phyloP scores from a whole-genome alignment of 2,329 filamentous ascomycete genomes.

The Pestalotiopsis sp. region DNA sequence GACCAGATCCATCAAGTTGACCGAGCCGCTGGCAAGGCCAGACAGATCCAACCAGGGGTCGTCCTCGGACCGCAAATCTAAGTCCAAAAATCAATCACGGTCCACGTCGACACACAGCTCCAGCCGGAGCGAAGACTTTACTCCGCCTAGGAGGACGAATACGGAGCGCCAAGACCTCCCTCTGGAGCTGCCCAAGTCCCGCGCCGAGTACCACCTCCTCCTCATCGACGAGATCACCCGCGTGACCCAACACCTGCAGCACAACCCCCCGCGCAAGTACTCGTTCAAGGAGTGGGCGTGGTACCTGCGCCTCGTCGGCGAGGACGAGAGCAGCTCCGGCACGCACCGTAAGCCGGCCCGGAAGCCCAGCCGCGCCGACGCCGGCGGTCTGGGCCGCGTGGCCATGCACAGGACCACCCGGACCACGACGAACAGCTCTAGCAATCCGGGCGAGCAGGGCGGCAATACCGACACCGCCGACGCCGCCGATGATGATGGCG shows the following conservation, averaged over 20 bases:
- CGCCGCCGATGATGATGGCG: background rate
- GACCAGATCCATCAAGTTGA: constrained; percentile 19
- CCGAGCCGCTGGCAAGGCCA: background rate
- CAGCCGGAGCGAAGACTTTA: background rate
- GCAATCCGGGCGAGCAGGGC: constrained; percentile 4
- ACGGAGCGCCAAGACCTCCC: constrained; percentile 38
- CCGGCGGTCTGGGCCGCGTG: background rate
- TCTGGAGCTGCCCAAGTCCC: constrained; percentile 39
- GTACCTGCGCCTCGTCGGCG: constrained; percentile 77
- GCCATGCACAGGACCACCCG: background rate
- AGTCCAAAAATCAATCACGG: background rate
- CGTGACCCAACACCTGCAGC: constrained; percentile 65
- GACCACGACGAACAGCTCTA: background rate
- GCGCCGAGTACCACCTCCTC: constrained; percentile 60
- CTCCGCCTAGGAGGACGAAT: background rate
- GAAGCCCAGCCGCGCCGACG: constrained; percentile 12
- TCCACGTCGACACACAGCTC: background rate
- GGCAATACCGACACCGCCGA: constrained; percentile 13
- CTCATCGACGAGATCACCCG: constrained; percentile 73
- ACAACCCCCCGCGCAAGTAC: constrained; percentile 65
- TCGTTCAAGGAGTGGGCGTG: constrained; percentile 85
- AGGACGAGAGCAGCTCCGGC: constrained; percentile 56
- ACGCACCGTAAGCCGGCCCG: constrained; percentile 46
- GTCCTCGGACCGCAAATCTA: background rate
- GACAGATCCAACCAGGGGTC: background rate